A percentile compares a stretch with the other conserved stretches of the same genome.
phyloP scores from a whole-genome alignment of 2,329 filamentous ascomycete genomes.

The Hirsutella minnesotensis region DNA sequence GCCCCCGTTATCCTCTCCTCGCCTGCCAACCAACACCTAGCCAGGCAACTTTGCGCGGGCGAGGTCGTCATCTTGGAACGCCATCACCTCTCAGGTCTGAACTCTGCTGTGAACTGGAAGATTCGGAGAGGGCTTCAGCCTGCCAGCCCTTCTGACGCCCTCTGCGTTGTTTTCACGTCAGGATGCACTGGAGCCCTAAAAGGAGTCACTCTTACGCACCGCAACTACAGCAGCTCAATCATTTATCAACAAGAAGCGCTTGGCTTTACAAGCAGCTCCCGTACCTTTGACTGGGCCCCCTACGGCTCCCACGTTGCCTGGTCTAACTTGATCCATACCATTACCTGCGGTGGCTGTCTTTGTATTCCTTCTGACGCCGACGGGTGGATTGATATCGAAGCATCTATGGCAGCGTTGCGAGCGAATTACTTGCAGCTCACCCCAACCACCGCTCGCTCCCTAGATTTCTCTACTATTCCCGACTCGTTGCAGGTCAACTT shows the following conservation, averaged over 20 bases:
- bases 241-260: conserved; percentile 5
- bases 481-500: background rate
- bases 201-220: conserved; percentile 27
- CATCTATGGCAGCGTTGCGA: background rate
- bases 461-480: background rate
- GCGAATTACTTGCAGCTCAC: conserved; percentile 1
- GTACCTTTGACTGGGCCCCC: conserved; percentile 5
- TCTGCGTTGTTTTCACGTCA: conserved; percentile 38
- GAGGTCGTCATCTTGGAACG: background rate
- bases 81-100: background rate
- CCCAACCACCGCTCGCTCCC: background rate
- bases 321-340: background rate
- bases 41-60: background rate
- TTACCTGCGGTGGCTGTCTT: conserved; percentile 2
- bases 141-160: conserved; percentile 4
- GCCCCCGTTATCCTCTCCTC: background rate
- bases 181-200: conserved; percentile 36
- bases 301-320: conserved; percentile 1
- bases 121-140: no score
- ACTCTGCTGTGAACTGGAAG: background rate
- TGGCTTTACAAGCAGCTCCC: conserved; percentile 2
- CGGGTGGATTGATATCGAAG: background rate
- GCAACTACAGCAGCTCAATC: conserved; percentile 6
- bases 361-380: conserved; percentile 2
- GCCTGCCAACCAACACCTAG: background rate